Base-by-base conservation (phyloP, 164 flowering plant genomes). In the Magnolia officinalis region DNA sequence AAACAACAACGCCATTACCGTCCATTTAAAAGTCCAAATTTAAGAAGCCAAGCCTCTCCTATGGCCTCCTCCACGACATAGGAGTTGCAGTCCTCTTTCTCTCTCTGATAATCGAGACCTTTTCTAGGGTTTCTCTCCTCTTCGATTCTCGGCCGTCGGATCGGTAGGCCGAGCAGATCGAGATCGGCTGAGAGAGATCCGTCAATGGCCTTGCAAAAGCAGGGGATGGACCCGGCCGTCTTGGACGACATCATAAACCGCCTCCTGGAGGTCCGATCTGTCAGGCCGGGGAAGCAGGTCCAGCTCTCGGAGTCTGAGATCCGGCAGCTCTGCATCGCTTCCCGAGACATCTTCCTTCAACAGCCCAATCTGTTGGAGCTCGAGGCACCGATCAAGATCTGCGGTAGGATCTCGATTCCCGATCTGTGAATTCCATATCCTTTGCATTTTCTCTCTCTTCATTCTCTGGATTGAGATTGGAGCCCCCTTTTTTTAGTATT, bases 361-460 rank as follows among this genome's bases (percentile, higher is more conserved):
- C 90, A 88, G 74, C 89, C 90, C 66, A 85, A 83, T 79, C 83
- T 88, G 13, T 74, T 88, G 23, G 89, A 88, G 82, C 85, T 88
- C 16, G 88, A 85, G 79, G 90, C 90, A 7, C 90, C 89, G 61
- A 88, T 88, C 63, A 88, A 88, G 87, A 86, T 88, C 80, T 88
- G 90, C 76, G 90, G 90, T 88, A 80, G 16, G 64, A 11, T 70
- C 45, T 55, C 61, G 61, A 55, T 71, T 50, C 29, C 16, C 61
- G 2, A 51, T 4, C 24, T 5, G 14, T 6, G 29, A 66, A 16
- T 14, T 50, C 45, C 45, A 37, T 37, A 6, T 6, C 6, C 45
- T 37, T 37, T 37, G 45, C 45, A 37, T 37, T 37, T 11, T 64
- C 29, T 24, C 6, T 71, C 2, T 67, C 26, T 78, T 58, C 9